phyloP scores from a whole-genome alignment of 2,329 filamentous ascomycete genomes.

The Chrysoporthe cubensis region DNA sequence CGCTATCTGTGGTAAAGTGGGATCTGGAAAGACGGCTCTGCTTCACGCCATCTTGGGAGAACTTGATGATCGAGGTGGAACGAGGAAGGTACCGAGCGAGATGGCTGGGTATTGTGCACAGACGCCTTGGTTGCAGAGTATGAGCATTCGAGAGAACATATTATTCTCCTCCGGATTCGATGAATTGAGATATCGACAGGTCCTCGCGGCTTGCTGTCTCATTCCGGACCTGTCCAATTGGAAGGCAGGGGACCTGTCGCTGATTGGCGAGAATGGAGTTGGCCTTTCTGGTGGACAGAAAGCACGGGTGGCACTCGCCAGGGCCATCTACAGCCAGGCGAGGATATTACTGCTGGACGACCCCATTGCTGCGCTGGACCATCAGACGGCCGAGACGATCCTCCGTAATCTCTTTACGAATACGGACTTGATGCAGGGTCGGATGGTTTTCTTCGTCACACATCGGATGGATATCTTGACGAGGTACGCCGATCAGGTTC shows the following conservation, averaged over 20 bases:
- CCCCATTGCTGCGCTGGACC: conserved; percentile 65
- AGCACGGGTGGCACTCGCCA: conserved; percentile 64
- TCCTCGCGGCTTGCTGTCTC: conserved; percentile 65
- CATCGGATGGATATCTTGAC: conserved; percentile 79
- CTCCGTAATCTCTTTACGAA: conserved; percentile 60
- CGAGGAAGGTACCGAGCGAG: conserved; percentile 50
- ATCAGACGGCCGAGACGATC: conserved; percentile 63
- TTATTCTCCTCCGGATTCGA: conserved; percentile 63
- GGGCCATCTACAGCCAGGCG: conserved; percentile 63
- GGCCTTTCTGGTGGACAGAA: conserved; percentile 67
- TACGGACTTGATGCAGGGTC: conserved; percentile 49
- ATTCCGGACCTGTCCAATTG: conserved; percentile 60
- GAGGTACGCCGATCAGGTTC: conserved; percentile 71
- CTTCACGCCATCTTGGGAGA: conserved; percentile 64
- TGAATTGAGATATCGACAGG: conserved; percentile 57
- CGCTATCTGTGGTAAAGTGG: conserved; percentile 62
- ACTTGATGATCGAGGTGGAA: conserved; percentile 66
- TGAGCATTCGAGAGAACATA: conserved; percentile 68
- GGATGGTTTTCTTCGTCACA: conserved; percentile 79
- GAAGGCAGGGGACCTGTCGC: conserved; percentile 59
- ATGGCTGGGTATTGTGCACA: conserved; percentile 62
- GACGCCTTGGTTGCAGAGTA: conserved; percentile 67
- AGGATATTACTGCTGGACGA: conserved; percentile 65
- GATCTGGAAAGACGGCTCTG: conserved; percentile 64
- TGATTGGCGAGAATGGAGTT: conserved; percentile 65